phyloP scores from a whole-genome alignment of 768 basidiomycete species.

The Gelatoporia subvermispora region DNA sequence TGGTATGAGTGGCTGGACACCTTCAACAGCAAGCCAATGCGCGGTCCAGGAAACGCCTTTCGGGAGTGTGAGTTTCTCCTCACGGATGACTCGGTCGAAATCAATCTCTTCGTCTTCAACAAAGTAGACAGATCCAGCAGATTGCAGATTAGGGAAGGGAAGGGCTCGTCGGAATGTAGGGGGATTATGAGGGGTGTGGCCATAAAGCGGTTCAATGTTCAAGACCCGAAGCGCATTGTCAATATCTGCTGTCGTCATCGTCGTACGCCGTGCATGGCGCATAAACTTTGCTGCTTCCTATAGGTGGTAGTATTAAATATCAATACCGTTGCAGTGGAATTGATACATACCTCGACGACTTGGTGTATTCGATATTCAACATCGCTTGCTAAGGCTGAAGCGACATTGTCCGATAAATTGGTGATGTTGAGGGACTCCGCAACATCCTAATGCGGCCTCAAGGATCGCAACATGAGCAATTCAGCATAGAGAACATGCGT shows the following conservation, averaged over 20 bases:
- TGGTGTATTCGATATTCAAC: constrained; percentile 96
- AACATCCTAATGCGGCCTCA: constrained; percentile 57
- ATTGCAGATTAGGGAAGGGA: constrained; percentile 38
- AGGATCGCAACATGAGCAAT: constrained; percentile 3
- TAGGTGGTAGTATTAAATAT: constrained; percentile 3
- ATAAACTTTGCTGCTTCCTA: constrained; percentile 96
- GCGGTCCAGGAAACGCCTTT: constrained; percentile 85
- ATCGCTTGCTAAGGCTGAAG: constrained; percentile 86
- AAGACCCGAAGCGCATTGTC: constrained; percentile 91
- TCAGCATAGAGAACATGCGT: constrained; percentile 11
- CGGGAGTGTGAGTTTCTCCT: constrained; percentile 79
- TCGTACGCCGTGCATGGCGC: constrained; percentile 89
- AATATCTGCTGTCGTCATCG: constrained; percentile 84
- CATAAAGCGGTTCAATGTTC: constrained; percentile 95
- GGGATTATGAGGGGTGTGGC: constrained; percentile 65
- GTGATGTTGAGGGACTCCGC: constrained; percentile 83
- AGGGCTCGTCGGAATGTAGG: constrained; percentile 55
- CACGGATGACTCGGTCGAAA: constrained; percentile 84
- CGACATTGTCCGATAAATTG: constrained; percentile 70
- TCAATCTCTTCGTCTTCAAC: constrained; percentile 98
- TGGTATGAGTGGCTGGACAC: constrained; percentile 93
- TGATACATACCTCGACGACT: constrained; percentile 70
- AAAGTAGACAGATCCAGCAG: constrained; percentile 78
- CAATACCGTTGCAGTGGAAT: background rate
- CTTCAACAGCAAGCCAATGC: constrained; percentile 98